Conservation (phyloP, 208 protist species). For the Novymonas esmeraldas region DNA sequence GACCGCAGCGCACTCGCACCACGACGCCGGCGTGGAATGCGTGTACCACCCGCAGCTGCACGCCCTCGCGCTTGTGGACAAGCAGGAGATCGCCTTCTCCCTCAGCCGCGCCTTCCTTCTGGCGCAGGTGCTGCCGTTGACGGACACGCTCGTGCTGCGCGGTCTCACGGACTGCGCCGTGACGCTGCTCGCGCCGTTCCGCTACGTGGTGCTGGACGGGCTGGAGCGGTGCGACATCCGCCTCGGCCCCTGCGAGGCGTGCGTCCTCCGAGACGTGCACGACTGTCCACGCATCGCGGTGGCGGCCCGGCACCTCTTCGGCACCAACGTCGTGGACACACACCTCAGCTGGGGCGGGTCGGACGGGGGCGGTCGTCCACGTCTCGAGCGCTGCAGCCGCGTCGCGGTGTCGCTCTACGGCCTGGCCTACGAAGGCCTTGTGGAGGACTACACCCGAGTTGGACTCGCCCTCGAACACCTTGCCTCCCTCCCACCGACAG, state of each 20-base stretch:
- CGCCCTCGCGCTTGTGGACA: conserved; percentile 42
- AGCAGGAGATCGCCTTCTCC: conserved; percentile 26
- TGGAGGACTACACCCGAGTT: conserved; percentile 56
- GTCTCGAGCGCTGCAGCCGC: conserved; percentile 10
- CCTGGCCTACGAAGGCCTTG: conserved; percentile 63
- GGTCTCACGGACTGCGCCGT: conserved; percentile 57
- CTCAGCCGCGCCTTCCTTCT: conserved; percentile 41
- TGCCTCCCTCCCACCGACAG: conserved; percentile 7
- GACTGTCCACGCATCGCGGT: conserved; percentile 47
- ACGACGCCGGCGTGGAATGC: conserved; percentile 17
- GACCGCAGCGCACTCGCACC: neutral
- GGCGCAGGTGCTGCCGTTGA: conserved; percentile 6
- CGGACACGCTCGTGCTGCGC: conserved; percentile 64
- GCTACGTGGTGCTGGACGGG: conserved; percentile 59
- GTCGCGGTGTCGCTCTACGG: conserved; percentile 37
- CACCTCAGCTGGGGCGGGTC: conserved; percentile 21
- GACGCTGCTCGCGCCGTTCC: conserved; percentile 51
- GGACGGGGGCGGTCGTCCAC: neutral
- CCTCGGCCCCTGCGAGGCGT: conserved; percentile 62
- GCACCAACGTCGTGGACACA: conserved; percentile 15
- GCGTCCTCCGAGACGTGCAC: conserved; percentile 46
- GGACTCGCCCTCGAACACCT: conserved; percentile 57
- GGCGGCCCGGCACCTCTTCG: conserved; percentile 25
- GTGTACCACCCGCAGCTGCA: conserved; percentile 32
- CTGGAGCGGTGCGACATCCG: conserved; percentile 50